These are phyloP conservation scores for Hypoxylon sp. DNA, from an alignment of 2,329 filamentous ascomycete species.

Conservation along the genomic window DNA sequence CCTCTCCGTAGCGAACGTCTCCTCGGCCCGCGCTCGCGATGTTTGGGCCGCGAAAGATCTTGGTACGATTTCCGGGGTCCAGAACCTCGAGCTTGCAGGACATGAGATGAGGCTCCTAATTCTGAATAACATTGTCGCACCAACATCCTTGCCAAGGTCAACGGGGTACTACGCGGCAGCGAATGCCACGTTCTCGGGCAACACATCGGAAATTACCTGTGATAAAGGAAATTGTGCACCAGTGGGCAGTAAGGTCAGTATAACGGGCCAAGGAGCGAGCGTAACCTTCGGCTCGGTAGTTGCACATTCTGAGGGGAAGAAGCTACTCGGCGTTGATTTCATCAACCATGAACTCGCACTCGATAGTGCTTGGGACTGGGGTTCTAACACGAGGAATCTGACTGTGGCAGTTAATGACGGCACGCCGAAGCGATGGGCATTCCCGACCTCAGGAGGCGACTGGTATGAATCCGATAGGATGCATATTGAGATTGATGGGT, in stretches of 20 bases:
- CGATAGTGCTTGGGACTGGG: slow-evolving; percentile 59
- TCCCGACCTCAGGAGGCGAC: slow-evolving; percentile 64
- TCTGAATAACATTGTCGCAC: slow-evolving; percentile 54
- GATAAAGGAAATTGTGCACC: slow-evolving; percentile 59
- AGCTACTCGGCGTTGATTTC: slow-evolving; percentile 64
- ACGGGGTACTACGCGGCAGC: slow-evolving; percentile 60
- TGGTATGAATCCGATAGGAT: slow-evolving; percentile 66
- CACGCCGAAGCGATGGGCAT: slow-evolving; percentile 61
- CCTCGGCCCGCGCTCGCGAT: slow-evolving; percentile 57
- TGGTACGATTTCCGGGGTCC: slow-evolving; percentile 53
- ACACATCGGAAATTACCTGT: slow-evolving; percentile 56
- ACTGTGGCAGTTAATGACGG: slow-evolving; percentile 64
- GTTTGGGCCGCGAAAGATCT: slow-evolving; percentile 59
- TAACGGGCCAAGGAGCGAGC: slow-evolving; percentile 55
- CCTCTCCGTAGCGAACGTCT: slow-evolving; percentile 58
- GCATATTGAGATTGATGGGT: slow-evolving; percentile 62
- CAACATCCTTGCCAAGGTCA: slow-evolving; percentile 43
- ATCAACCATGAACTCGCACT: slow-evolving; percentile 68
- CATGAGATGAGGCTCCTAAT: slow-evolving; percentile 61
- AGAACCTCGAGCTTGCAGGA: slow-evolving; percentile 54
- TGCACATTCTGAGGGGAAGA: slow-evolving; percentile 52
- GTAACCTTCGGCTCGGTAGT: slow-evolving; percentile 56
- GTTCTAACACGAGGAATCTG: slow-evolving; percentile 65
- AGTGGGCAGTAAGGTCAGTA: slow-evolving; percentile 59
- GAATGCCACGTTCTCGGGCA: slow-evolving; percentile 56